phyloP scores from a whole-genome alignment of 768 basidiomycete species.

The Phylloporus sp. region DNA sequence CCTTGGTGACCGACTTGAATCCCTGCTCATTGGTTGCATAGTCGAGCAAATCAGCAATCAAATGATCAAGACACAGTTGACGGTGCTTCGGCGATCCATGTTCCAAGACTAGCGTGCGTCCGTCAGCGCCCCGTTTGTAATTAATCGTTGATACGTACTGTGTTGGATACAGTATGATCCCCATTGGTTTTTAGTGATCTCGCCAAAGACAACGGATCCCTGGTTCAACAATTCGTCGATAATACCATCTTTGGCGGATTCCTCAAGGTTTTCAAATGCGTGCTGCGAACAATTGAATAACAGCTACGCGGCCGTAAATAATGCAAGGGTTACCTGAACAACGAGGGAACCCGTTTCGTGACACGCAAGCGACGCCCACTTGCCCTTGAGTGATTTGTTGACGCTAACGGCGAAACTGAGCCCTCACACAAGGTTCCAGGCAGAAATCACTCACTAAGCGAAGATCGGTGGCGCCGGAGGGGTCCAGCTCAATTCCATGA shows the following conservation, averaged over 20 bases:
- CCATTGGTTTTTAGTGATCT: conserved; percentile 85
- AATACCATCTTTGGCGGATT: conserved; percentile 78
- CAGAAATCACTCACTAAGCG: conserved; percentile 54
- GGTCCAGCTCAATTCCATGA: conserved; percentile 89
- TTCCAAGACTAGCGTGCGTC: conserved; percentile 56
- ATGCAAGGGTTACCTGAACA: conserved; percentile 58
- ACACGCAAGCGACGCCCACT: conserved; percentile 85
- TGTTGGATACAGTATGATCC: conserved; percentile 85
- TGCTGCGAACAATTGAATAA: conserved; percentile 42
- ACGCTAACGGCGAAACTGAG: conserved; percentile 44
- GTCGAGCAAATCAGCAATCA: conserved; percentile 70
- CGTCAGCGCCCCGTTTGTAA: conserved; percentile 2
- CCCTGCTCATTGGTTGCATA: conserved; percentile 82
- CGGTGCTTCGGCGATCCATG: conserved; percentile 76
- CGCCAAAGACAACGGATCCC: conserved; percentile 59
- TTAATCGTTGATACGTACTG: conserved; percentile 44
- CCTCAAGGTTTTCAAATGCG: conserved; percentile 81
- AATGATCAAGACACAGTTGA: conserved; percentile 70
- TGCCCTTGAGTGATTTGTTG: conserved; percentile 81
- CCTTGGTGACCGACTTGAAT: conserved; percentile 82
- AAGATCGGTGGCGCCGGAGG: conserved; percentile 86
- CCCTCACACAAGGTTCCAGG: background rate
- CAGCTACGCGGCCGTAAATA: background rate
- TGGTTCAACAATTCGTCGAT: conserved; percentile 79
- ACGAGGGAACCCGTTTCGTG: conserved; percentile 89